A percentile compares a stretch with the other conserved stretches of the same genome.
These are phyloP conservation scores for Suillus paluster DNA, from an alignment of 768 basidiomycete genomes.

Conservation along the genomic window DNA sequence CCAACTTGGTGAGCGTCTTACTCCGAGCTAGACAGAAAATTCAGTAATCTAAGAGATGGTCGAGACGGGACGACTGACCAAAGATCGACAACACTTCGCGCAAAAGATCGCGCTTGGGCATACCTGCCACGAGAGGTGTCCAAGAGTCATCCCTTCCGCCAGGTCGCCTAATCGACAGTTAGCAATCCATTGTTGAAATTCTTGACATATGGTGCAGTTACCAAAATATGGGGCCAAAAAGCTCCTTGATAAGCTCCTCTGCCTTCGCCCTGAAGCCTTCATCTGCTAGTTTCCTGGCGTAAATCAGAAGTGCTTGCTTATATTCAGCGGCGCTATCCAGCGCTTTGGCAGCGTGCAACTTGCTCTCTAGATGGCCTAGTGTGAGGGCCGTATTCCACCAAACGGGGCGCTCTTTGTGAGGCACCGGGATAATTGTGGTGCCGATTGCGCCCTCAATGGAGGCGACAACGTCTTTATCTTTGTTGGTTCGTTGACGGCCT, in stretches of 20 bases:
- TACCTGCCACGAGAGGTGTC: conserved; percentile 69
- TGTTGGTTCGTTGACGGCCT: conserved; percentile 58
- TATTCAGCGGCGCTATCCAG: conserved; percentile 89
- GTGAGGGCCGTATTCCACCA: conserved; percentile 89
- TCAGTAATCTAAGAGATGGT: neutral
- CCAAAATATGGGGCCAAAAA: conserved; percentile 92
- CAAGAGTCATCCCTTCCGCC: conserved; percentile 64
- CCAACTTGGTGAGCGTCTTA: conserved; percentile 75
- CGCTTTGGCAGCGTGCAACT: conserved; percentile 70
- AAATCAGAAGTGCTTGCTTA: conserved; percentile 71
- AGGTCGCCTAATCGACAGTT: conserved; percentile 58
- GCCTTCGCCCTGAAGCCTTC: conserved; percentile 88
- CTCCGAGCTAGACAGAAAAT: conserved; percentile 58
- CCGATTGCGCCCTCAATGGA: conserved; percentile 52
- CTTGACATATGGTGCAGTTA: conserved; percentile 42
- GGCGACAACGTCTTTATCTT: conserved; percentile 59
- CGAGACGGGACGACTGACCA: conserved; percentile 51
- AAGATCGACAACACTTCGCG: conserved; percentile 81
- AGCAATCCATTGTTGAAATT: conserved; percentile 4
- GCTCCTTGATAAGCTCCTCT: conserved; percentile 89
- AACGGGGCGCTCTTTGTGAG: conserved; percentile 56
- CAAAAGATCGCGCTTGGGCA: conserved; percentile 81
- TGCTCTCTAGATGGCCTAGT: conserved; percentile 87
- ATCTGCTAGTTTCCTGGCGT: conserved; percentile 86
- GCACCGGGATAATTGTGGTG: conserved; percentile 36